These are phyloP conservation scores for Penicillium paneum DNA, from an alignment of 2,329 filamentous ascomycete genomes.

Conservation along the genomic window DNA sequence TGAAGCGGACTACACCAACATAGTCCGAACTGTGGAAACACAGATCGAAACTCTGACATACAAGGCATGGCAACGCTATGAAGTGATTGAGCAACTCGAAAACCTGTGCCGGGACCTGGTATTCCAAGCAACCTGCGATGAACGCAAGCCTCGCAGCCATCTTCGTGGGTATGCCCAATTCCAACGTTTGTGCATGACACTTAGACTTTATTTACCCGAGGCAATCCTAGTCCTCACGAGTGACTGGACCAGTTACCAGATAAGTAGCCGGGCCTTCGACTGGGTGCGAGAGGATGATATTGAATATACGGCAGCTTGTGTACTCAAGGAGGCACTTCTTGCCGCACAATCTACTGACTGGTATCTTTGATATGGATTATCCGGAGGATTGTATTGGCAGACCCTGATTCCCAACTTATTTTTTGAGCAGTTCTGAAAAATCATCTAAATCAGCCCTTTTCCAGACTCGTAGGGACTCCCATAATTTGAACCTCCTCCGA, in stretches of 20 bases:
- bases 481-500: no score
- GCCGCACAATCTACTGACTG: not conserved
- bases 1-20: not conserved
- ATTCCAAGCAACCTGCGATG: not conserved
- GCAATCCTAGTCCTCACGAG: not conserved
- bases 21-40: not conserved
- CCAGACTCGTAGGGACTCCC: accelerated
- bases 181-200: not conserved
- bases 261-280: not conserved
- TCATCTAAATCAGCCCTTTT: accelerated
- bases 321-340: not conserved
- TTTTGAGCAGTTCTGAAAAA: no score
- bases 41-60: not conserved
- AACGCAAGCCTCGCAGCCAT: not conserved
- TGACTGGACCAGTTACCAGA: not conserved
- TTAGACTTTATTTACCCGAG: not conserved
- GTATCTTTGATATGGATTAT: not conserved
- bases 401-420: no score
- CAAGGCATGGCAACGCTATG: not conserved
- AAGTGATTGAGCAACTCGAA: not conserved
- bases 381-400: not conserved
- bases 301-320: not conserved
- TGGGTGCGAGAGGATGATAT: not conserved
- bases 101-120: not conserved
- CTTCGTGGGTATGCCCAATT: not conserved